Base-by-base conservation (phyloP, 192 early-diverging fungal genomes). In the Nowakowskiella sp. region DNA sequence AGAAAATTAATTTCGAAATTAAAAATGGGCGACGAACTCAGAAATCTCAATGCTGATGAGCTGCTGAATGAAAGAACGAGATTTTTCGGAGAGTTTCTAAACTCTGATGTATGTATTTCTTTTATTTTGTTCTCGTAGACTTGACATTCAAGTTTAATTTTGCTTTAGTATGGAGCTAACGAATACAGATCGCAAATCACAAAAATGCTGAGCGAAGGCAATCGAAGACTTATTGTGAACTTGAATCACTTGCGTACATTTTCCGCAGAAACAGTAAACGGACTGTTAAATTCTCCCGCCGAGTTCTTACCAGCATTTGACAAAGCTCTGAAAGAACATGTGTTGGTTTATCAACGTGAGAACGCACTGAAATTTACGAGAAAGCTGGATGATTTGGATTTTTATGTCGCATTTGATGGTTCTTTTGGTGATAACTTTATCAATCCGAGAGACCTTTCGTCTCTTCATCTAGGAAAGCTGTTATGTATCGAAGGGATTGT, bases 401-500 rank as follows among this genome's bases (percentile, higher is more conserved):
- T 89, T 44, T 78, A 85, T 21, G 76, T 92, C 19, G 94, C 92
- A 8, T 78, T 99, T 42, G 76, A 87, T 42, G 96, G 96, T 9
- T 83, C 85, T 42, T 97, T 99, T 72, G 94, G 94, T 24, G 86
- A 86, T 39, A 65, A 89, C 47, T 82, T 89, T 45, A 66, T 95
- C 55, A 88, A 84, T 46, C 95, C 94, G 21, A 76, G 96, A 48
- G 85, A 87, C 22, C 55, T 99, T 39, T 81, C 77, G 31, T 84
- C 96, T 1, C 66, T 61, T 43, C 81, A 83, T 31, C 56, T 99
- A 22, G 92, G 94, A 30, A 85, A 83, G 65, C 76, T 94, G 45
- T 80, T 99, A 29, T 92, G 89, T 48, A 62, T 99, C 22, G 94
- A 99, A 70, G 96, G 91, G 42, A 99, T 99, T 55, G 94, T 99